Conservation (phyloP, 1,139 yeast genomes). For the Candida albicans region DNA sequence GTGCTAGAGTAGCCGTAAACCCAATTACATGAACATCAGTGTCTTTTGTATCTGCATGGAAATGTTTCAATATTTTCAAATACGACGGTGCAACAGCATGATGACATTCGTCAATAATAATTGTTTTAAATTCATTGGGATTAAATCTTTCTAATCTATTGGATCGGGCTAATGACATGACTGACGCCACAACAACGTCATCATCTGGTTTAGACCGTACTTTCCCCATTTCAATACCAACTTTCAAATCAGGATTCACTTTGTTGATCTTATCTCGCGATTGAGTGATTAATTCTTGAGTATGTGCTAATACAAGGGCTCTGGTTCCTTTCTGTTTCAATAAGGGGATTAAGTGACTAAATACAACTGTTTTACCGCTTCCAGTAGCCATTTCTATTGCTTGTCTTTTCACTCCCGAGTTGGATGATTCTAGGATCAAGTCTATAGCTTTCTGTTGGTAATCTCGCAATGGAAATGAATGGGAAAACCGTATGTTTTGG, state of each 20-base stretch:
- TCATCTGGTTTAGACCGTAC: constrained; percentile 38
- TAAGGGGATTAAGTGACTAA: constrained; percentile 60
- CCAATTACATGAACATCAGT: constrained; percentile 66
- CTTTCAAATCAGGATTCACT: constrained; percentile 51
- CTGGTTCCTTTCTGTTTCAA: constrained; percentile 44
- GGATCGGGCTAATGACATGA: constrained; percentile 57
- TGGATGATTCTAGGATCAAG: constrained; percentile 51
- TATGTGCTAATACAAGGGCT: constrained; percentile 74
- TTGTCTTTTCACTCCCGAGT: constrained; percentile 51
- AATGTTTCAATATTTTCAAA: constrained; percentile 54
- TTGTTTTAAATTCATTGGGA: constrained; percentile 61
- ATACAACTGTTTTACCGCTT: constrained; percentile 90
- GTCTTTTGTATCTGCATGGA: constrained; percentile 47
- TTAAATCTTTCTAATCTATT: constrained; percentile 54
- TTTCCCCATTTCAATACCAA: constrained; percentile 76
- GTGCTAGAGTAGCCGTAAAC: constrained; percentile 76
- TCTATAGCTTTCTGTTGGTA: constrained; percentile 76
- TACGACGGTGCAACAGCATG: constrained; percentile 83
- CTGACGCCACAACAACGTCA: constrained; percentile 78
- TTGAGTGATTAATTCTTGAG: constrained; percentile 76
- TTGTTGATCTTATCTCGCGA: constrained; percentile 53
- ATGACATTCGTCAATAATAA: constrained; percentile 91
- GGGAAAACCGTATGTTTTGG: not conserved
- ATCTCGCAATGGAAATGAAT: constrained; percentile 31
- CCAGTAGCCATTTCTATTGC: constrained; percentile 94